Evolutionary conservation across 2,329 filamentous ascomycete genomes (phyloP).

Genomic region (Aspergillus texensis): DNA sequence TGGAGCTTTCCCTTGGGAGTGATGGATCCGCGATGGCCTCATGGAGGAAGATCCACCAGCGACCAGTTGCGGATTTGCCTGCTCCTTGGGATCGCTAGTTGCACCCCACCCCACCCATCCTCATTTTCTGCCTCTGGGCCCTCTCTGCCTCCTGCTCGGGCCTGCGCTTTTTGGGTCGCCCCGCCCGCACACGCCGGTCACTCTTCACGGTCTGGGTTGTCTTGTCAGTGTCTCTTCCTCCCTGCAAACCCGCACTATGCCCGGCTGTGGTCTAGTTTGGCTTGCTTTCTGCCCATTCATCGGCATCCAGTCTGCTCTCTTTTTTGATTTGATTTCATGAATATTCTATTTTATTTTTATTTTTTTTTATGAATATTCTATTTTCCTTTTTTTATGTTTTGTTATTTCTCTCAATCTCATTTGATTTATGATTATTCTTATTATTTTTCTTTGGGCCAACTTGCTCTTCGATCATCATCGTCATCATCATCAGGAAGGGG

Average conservation of each 20-base stretch:
- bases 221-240: slow-evolving; percentile 8
- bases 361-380: background rate
- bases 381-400: background rate
- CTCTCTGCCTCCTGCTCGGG: slow-evolving; percentile 17
- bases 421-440: background rate
- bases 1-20: slow-evolving; percentile 11
- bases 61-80: slow-evolving; percentile 18
- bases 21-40: slow-evolving; percentile 22
- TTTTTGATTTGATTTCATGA: background rate
- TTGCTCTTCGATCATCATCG: slow-evolving; percentile 4
- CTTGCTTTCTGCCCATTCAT: slow-evolving; percentile 16
- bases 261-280: slow-evolving; percentile 17
- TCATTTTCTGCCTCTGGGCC: slow-evolving; percentile 17
- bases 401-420: background rate
- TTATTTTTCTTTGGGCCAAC: slow-evolving; percentile 3
- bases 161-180: slow-evolving; percentile 25
- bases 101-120: slow-evolving; percentile 18
- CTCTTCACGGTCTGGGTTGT: slow-evolving; percentile 15
- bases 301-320: slow-evolving; percentile 6
- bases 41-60: slow-evolving; percentile 24
- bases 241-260: slow-evolving; percentile 17
- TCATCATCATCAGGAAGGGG: slow-evolving; percentile 9
- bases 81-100: slow-evolving; percentile 30
- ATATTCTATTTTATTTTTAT: background rate
- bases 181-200: slow-evolving; percentile 22